Evolutionary conservation across 371 early-diverging fungal species (phyloP), one percentile per base, ranked within the genome.

Genomic region (Mucor mucedo): DNA sequence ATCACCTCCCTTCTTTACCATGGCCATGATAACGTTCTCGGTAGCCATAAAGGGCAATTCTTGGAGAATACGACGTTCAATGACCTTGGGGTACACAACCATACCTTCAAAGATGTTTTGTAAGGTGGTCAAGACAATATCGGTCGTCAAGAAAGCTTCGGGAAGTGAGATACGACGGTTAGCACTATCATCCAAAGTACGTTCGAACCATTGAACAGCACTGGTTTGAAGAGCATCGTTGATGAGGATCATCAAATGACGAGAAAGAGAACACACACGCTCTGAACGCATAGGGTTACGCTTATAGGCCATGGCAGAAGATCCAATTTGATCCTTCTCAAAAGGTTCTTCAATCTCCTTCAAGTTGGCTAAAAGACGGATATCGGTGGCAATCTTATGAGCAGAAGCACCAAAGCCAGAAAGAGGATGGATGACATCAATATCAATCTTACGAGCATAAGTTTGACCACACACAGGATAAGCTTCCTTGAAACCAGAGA

Each of bases 1-100:
- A 75, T 97, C 97, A 45, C 95, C 98, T 45, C 96, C 97, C 83
- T 92, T 91, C 82, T 91, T 90, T 50, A 98, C 98, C 91, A 98
- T 95, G 53, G 95, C 98, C 98, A 98, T 98, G 77, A 98, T 98
- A 65, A 98, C 84, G 84, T 97, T 97, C 76, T 98, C 99, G 27
- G 99, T 98, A 28, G 98, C 98, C 98, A 97, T 97, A 81, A 98
- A 98, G 40, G 98, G 98, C 55, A 98, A 82, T 79, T 98, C 98
- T 80, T 95, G 93, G 62, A 77, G 68, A 79, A 98, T 97, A 54
- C 95, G 91, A 54, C 92, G 88, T 49, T 84, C 86, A 76, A 98
- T 98, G 52, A 97, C 96, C 79, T 93, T 87, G 65, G 97, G 97
- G 77, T 98, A 98, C 4, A 98, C 97, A 10, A 98, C 98, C 79